A percentile compares a stretch with the other conserved stretches of the same genome.
Evolutionary conservation across 2,329 filamentous ascomycete species (phyloP).

Genomic region (Aureobasidium zeae): DNA sequence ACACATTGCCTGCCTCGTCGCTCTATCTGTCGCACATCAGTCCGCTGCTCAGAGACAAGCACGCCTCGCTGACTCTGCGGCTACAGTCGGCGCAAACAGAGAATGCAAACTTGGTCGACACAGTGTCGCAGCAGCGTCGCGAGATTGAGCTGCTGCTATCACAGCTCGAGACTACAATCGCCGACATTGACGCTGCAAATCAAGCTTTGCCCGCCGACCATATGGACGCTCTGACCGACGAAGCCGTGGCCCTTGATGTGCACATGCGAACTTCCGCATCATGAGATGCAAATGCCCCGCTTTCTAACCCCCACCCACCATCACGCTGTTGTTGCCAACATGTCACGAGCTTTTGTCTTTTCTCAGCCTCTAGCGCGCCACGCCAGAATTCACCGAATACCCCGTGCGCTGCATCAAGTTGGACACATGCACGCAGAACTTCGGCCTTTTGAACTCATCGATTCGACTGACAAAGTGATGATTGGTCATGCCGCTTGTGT

Average conservation of each 20-base stretch:
- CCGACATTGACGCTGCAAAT: conserved; percentile 46
- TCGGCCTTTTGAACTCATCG: too few relatives aligned
- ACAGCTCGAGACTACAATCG: conserved; percentile 47
- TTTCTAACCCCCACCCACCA: conserved; percentile 12
- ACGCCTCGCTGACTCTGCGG: conserved; percentile 40
- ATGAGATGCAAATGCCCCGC: conserved; percentile 15
- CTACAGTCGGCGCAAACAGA: conserved; percentile 42
- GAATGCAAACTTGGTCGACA: conserved; percentile 45
- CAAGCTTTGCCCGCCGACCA: conserved; percentile 29
- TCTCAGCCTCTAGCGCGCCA: too few relatives aligned
- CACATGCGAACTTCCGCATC: conserved; percentile 20
- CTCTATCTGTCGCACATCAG: conserved; percentile 51
- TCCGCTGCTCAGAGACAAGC: conserved; percentile 45
- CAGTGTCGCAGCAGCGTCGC: conserved; percentile 44
- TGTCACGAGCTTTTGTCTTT: too few relatives aligned
- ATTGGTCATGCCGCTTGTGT: too few relatives aligned
- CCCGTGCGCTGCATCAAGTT: too few relatives aligned
- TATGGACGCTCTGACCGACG: conserved; percentile 23
- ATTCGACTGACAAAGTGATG: too few relatives aligned
- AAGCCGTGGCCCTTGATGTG: conserved; percentile 25
- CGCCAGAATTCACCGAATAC: too few relatives aligned
- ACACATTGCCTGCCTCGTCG: conserved; percentile 48
- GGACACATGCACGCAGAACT: too few relatives aligned
- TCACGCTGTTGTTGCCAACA: too few relatives aligned
- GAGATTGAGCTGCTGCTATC: conserved; percentile 49